Evolutionary conservation across 805 yeast species (phyloP), one percentile per base, ranked within the genome.

Genomic region (Candida pseudoglaebosa): DNA sequence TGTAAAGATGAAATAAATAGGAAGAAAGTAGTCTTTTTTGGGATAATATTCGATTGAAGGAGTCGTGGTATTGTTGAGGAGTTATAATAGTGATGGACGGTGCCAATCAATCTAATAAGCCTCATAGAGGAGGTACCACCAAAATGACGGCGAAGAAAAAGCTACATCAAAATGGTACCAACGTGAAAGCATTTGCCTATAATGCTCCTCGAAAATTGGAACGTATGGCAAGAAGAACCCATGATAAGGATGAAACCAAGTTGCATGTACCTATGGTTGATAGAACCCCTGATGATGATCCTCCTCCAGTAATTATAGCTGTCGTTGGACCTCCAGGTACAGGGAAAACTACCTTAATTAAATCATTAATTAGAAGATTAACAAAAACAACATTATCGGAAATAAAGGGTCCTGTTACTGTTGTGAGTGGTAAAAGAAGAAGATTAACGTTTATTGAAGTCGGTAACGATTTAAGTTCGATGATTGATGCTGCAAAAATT

Each of bases 251-350:
- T 45, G 98, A 93, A 60, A 82, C 76, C 55, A 84, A 82, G 55
- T 75, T 84, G 56, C 98, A 93, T 70, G 97, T 90, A 15, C 98
- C 99, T 12, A 90, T 93, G 97, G 84, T 93, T 36, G 95, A 93
- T 59, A 73, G 98, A 50, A 89, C 97, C 0, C 97, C 98, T 0
- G 98, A 91, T 41, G 96, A 91, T 54, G 95, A 87, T 50, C 96
- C 98, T 3, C 97, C 97, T 15, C 99, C 99, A 30, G 83, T 93
- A 16, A 81, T 93, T 40, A 88, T 93, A 17, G 96, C 96, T 0
- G 95, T 93, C 5, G 96, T 93, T 9, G 99, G 99, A 0, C 99
- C 99, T 9, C 95, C 96, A 7, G 99, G 99, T 12, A 93, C 98
- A 0, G 99, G 99, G 47, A 93, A 93, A 57, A 80, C 97, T 12